Evolutionary conservation across 306 rosid species (phyloP).

Genomic region (Vigna mungo): DNA sequence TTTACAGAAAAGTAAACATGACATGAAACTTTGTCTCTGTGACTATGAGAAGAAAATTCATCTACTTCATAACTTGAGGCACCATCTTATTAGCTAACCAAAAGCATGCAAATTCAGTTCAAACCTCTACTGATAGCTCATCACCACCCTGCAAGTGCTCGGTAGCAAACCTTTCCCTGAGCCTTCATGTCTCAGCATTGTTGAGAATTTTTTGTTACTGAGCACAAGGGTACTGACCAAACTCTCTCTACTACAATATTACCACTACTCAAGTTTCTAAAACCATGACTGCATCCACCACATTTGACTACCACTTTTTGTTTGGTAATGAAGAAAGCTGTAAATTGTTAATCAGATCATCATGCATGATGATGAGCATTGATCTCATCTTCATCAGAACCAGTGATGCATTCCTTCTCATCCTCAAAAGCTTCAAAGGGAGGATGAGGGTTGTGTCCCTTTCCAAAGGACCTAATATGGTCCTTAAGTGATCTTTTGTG

Average conservation of each 20-base stretch:
- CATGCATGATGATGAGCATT: constrained; percentile 36
- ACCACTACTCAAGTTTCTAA: background rate
- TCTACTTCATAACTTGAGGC: constrained; percentile 79
- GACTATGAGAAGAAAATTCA: constrained; percentile 76
- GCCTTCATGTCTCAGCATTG: constrained; percentile 39
- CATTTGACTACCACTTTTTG: background rate
- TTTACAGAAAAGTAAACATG: constrained; percentile 42
- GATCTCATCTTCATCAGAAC: constrained; percentile 65
- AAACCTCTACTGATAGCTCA: constrained; percentile 16
- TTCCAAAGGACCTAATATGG: constrained; percentile 84
- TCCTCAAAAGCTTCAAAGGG: constrained; percentile 64
- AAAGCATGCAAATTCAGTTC: constrained; percentile 38
- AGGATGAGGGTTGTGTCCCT: constrained; percentile 66
- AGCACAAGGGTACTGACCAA: constrained; percentile 71
- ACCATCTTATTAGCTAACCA: constrained; percentile 55
- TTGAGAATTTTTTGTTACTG: constrained; percentile 80
- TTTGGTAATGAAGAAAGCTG: background rate
- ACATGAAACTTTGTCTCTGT: constrained; percentile 28
- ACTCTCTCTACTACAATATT: background rate
- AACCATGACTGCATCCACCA: too few relatives aligned
- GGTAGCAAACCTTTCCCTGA: constrained; percentile 73
- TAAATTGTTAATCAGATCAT: constrained; percentile 27
- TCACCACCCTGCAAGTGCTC: constrained; percentile 66
- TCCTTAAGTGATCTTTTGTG: constrained; percentile 96
- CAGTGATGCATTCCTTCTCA: constrained; percentile 72